These are phyloP conservation scores for Aspergillus conjunctus DNA, from an alignment of 495 filamentous ascomycete genomes.

Conservation along the genomic window DNA sequence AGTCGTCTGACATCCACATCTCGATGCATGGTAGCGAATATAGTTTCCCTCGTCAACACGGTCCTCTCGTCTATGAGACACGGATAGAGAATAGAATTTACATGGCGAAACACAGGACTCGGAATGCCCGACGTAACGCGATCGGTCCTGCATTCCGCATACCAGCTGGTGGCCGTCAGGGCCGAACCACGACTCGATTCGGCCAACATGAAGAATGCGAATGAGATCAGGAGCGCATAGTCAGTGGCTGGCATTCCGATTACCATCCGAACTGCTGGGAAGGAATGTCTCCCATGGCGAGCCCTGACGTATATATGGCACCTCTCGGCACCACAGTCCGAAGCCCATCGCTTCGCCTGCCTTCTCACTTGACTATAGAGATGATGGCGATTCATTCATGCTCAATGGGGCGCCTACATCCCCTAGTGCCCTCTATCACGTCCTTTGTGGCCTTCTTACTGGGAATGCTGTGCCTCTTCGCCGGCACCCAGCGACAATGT, in stretches of 20 bases:
- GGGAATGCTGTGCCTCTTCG: constrained; percentile 19
- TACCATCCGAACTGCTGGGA: not conserved
- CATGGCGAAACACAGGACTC: not conserved
- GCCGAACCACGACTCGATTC: not conserved
- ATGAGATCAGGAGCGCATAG: not conserved
- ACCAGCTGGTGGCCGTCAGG: constrained; percentile 4
- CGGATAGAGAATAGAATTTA: not conserved
- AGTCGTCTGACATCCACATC: not conserved
- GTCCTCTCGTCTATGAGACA: not conserved
- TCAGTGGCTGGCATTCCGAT: not conserved
- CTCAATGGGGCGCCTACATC: not conserved
- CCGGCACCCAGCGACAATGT: constrained; percentile 17
- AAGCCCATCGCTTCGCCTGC: not conserved
- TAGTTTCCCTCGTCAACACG: no score
- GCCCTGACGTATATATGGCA: not conserved
- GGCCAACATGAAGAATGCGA: not conserved
- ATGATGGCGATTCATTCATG: not conserved
- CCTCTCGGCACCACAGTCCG: not conserved
- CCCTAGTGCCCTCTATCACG: not conserved
- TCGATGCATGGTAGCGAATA: not conserved
- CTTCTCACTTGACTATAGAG: not conserved
- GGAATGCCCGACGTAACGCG: not conserved
- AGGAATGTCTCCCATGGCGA: not conserved
- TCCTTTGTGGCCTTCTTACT: constrained; percentile 17
- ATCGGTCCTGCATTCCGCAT: constrained; percentile 3